phyloP scores from a whole-genome alignment of 176 grass and related monocot genomes.

The Oryza longistaminata region DNA sequence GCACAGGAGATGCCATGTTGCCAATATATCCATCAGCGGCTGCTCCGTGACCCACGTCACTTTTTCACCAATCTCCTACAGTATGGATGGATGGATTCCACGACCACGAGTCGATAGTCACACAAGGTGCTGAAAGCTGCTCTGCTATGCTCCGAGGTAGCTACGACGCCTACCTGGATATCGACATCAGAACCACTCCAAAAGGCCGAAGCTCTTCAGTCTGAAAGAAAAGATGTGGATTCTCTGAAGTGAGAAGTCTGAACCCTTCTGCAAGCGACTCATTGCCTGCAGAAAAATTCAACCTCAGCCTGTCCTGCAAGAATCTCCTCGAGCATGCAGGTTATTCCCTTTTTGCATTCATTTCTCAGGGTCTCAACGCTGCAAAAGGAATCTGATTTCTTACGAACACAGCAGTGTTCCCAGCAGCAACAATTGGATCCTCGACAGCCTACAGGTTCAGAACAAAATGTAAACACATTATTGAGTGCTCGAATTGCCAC shows the following conservation, averaged over 20 bases:
- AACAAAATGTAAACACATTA: neutral
- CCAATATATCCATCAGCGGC: neutral
- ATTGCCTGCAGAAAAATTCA: slow-evolving; percentile 18
- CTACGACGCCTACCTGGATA: slow-evolving; percentile 21
- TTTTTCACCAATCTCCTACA: neutral
- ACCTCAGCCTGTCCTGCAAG: neutral
- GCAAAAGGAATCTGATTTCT: neutral
- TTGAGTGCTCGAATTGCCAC: neutral
- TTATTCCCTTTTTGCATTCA: neutral
- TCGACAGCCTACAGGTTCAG: neutral
- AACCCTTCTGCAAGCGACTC: slow-evolving; percentile 9
- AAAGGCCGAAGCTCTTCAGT: neutral
- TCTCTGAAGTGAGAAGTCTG: neutral
- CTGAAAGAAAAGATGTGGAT: neutral
- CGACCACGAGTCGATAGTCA: slow-evolving; percentile 4
- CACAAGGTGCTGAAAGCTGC: slow-evolving; percentile 9
- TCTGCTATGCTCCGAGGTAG: slow-evolving; percentile 1
- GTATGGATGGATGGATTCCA: neutral
- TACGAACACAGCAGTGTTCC: neutral
- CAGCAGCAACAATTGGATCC: neutral
- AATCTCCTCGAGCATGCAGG: neutral
- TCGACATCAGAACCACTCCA: slow-evolving; percentile 31
- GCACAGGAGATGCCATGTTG: neutral
- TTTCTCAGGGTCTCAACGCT: neutral
- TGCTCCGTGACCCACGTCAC: neutral